Base-by-base conservation (phyloP, 108 stramenopile genomes). In the Pseudonitzschia pungens region DNA sequence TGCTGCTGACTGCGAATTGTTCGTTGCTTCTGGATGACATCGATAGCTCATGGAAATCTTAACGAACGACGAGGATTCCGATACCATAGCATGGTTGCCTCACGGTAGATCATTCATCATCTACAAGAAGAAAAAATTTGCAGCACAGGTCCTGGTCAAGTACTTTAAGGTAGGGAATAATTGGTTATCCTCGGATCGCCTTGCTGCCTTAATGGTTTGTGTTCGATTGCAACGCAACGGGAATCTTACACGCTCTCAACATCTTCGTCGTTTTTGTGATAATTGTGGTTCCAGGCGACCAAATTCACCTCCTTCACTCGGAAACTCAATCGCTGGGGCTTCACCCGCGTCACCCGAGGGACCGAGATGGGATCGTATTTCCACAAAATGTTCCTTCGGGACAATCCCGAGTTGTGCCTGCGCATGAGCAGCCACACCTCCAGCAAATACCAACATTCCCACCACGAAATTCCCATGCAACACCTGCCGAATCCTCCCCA, bases 321-420 rank as follows among this genome's bases (percentile, higher is more conserved):
- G 16, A 86, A 86, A 63, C 50, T 88, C 63, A 88, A 84, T 54
- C 52, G 87, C 20, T 88, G 89, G 89, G 78, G 81, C 20, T 91
- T 87, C 54, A 79, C 71, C 20, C 69, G 90, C 3, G 76, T 88
- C 4, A 77, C 86, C 4, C 75, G 76, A 53, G 90, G 90, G 44
- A 83, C 76, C 5, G 86, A 90, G 65, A 76, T 73, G 57, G 87
- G 90, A 14, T 82, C 88, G 1, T 92, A 92, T 43, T 85, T 76
- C 67, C 87, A 87, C 73, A 81, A 78, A 48, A 60, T 76, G 51
- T 87, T 87, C 63, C 51, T 69, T 21, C 44, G 81, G 0, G 83
- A 82, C 54, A 70, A 83, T 20, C 78, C 83, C 15, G 56, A 70
- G 10, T 70, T 81, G 21, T 86, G 86, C 48, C 43, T 79, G 14